A percentile compares a stretch with the other conserved stretches of the same genome.
Evolutionary conservation across 2,329 filamentous ascomycete species (phyloP).

Genomic region (Nannizziopsis barbatae): DNA sequence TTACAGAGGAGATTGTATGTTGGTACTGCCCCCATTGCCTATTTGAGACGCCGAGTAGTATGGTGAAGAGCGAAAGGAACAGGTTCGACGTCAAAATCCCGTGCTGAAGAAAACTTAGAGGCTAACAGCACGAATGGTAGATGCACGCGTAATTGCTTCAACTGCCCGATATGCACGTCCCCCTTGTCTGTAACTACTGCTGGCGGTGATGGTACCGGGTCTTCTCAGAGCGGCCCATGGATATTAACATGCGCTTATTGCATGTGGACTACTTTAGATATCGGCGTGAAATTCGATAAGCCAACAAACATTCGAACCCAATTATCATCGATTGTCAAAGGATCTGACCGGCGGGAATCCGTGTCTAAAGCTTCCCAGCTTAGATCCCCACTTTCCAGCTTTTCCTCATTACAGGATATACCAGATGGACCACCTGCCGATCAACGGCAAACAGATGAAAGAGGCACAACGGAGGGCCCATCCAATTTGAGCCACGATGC

Average conservation of each 20-base stretch:
- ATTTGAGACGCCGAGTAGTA: slow-evolving; percentile 90
- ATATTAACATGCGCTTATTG: slow-evolving; percentile 82
- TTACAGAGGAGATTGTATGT: slow-evolving; percentile 83
- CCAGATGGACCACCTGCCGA: slow-evolving; percentile 11
- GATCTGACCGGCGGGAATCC: slow-evolving; percentile 30
- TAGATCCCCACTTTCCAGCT: slow-evolving; percentile 30
- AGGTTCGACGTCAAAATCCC: slow-evolving; percentile 46
- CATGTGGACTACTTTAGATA: slow-evolving; percentile 82
- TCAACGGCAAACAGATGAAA: slow-evolving; percentile 23
- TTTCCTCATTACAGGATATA: slow-evolving; percentile 26
- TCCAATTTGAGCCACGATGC: slow-evolving; percentile 50
- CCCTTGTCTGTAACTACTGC: slow-evolving; percentile 64
- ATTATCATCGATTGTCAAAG: slow-evolving; percentile 55
- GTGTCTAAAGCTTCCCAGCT: slow-evolving; percentile 24
- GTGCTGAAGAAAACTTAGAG: not conserved
- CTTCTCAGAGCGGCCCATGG: slow-evolving; percentile 49
- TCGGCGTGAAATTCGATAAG: slow-evolving; percentile 81
- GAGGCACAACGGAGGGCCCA: slow-evolving; percentile 23
- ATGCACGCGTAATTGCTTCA: slow-evolving; percentile 89
- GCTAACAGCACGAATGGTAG: slow-evolving; percentile 37
- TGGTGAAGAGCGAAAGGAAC: slow-evolving; percentile 84
- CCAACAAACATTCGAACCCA: slow-evolving; percentile 77
- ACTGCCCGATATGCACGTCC: slow-evolving; percentile 79
- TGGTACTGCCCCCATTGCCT: slow-evolving; percentile 93
- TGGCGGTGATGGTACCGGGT: slow-evolving; percentile 39